A percentile compares a stretch with the other conserved stretches of the same genome.
phyloP scores from a whole-genome alignment of 2,329 filamentous ascomycete genomes.

The Plectosphaerella plurivora region DNA sequence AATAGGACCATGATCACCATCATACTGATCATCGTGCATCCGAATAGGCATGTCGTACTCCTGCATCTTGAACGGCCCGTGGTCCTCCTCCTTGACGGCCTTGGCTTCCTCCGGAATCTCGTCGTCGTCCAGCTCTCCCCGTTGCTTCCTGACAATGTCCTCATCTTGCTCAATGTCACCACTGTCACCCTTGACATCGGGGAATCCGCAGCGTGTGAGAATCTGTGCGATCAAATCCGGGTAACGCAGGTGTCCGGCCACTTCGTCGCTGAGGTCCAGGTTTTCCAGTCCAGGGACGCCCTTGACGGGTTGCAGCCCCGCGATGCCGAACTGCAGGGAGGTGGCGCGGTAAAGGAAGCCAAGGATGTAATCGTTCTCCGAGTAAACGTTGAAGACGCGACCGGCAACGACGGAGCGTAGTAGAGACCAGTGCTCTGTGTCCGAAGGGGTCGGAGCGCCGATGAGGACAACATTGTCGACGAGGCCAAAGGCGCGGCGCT shows the following conservation, averaged over 20 bases:
- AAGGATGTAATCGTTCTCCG: slow-evolving; percentile 80
- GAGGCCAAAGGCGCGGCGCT: slow-evolving; percentile 75
- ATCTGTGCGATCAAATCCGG: slow-evolving; percentile 47
- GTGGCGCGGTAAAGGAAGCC: slow-evolving; percentile 84
- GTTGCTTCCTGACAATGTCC: slow-evolving; percentile 26
- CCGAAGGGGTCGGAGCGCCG: slow-evolving; percentile 72
- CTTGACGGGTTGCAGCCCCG: slow-evolving; percentile 71
- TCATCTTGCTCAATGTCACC: slow-evolving; percentile 47
- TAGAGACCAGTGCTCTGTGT: slow-evolving; percentile 67
- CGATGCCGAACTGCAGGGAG: slow-evolving; percentile 76
- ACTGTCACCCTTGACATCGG: slow-evolving; percentile 36
- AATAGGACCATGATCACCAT: no score
- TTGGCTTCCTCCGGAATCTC: neutral
- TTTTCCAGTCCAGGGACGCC: slow-evolving; percentile 62
- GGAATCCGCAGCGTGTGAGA: slow-evolving; percentile 46
- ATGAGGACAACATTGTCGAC: slow-evolving; percentile 81
- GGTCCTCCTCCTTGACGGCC: neutral
- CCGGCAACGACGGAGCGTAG: slow-evolving; percentile 77
- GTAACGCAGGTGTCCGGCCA: slow-evolving; percentile 50
- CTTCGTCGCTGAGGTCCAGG: slow-evolving; percentile 46
- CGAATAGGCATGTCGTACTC: neutral
- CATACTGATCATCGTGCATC: no score
- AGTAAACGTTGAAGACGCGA: slow-evolving; percentile 82
- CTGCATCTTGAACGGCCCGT: neutral
- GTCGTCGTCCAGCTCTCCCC: slow-evolving; percentile 14